phyloP scores from a whole-genome alignment of 805 yeast genomes.

The Metschnikowia henanensis region DNA sequence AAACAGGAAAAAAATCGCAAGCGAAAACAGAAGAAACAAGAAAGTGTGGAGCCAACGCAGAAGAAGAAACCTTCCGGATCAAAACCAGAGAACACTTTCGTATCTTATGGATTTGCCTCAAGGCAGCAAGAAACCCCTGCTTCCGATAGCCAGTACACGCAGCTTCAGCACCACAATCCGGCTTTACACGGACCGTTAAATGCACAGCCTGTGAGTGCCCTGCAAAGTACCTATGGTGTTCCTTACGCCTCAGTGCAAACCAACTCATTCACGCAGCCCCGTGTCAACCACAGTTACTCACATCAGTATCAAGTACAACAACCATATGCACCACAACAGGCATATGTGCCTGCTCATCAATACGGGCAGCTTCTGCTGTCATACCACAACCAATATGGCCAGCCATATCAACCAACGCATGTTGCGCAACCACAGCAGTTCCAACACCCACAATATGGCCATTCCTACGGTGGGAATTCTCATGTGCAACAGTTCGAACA shows the following conservation, averaged over 20 bases:
- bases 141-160: conserved; percentile 1
- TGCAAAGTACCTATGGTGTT: not conserved
- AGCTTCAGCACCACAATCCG: conserved; percentile 10
- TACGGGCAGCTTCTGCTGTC: conserved; percentile 9
- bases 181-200: conserved; percentile 7
- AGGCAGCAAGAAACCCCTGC: conserved; percentile 2
- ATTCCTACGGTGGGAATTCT: conserved; percentile 13
- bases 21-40: conserved; percentile 47
- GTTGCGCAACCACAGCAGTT: conserved; percentile 10
- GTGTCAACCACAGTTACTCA: not conserved
- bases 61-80: conserved; percentile 21
- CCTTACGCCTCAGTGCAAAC: not conserved
- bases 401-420: conserved; percentile 11
- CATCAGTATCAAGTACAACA: conserved; percentile 6
- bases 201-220: not conserved
- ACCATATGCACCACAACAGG: conserved; percentile 6
- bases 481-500: conserved; percentile 20
- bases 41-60: conserved; percentile 8
- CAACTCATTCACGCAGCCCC: conserved; percentile 2
- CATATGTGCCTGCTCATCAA: conserved; percentile 8
- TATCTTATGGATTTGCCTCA: conserved; percentile 19
- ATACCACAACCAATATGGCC: conserved; percentile 17
- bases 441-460: conserved; percentile 25
- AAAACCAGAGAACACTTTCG: conserved; percentile 16
- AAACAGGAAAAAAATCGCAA: conserved; percentile 61